Evolutionary conservation across 148 eudicot species (phyloP), one percentile per base, ranked within the genome.

Genomic region (Polygonum aviculare): DNA sequence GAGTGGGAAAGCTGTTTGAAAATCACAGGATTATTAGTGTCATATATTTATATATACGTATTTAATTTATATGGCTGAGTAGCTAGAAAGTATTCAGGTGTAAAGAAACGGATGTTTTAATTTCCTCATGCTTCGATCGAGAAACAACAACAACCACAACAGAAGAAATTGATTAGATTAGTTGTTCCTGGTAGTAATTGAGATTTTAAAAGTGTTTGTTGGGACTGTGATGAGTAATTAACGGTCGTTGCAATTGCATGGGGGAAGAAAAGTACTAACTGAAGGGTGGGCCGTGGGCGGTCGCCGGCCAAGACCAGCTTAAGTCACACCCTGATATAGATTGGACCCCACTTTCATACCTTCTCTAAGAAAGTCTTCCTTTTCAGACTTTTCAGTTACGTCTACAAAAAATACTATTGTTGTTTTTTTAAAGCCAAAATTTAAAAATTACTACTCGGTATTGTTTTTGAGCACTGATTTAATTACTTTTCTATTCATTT

Each of bases 271-370:
- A 33, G 36, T 21, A 26, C 26, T 60, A 60, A 60, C 14, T 22
- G 69, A 62, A 62, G 38, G 26, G 45, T 41, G 45, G 69, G 69
- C 14, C 38, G 69, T 62, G 69, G 69, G 38, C 69, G 69, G 69
- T 62, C 38, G 38, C 69, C 69, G 69, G 38, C 69, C 69, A 26
- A 22, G 38, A 12, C 31, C 31, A 26, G 31, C 69, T 62, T 62
- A 16, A 16, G 69, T 12, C 69, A 2, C 60, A 47, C 50, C 50
- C 14, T 14, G 1, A 15, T 48, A 12, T 12, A 7, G 7, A 6
- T 51, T 51, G 19, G 60, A 22, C 26, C 60, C 69, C 33, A 62
- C 69, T 35, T 10, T 62, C 7, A 12, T 10, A 44, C 55, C 55
- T 50, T 50, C n/a, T 2, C 15, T 7, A 6, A 8, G 1, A 62